phyloP scores from a whole-genome alignment of 177 flowering plant genomes.

The Telopea speciosissima region DNA sequence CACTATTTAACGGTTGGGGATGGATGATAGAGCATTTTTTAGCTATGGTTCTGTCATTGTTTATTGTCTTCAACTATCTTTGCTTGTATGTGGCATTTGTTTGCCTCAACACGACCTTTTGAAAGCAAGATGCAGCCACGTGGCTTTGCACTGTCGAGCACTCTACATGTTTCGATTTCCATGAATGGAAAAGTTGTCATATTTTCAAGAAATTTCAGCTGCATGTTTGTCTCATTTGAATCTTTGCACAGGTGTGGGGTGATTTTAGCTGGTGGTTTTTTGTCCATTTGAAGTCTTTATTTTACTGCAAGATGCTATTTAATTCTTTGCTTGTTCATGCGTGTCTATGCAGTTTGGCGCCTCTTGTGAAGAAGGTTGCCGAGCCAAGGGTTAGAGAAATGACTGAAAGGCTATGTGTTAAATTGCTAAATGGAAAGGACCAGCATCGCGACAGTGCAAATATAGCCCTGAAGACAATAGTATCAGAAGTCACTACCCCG shows the following conservation, averaged over 20 bases:
- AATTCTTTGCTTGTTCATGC: background rate
- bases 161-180: too few species aligned
- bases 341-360: constrained; percentile 65
- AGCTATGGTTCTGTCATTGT: background rate
- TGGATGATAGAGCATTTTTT: background rate
- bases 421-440: constrained; percentile 78
- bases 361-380: constrained; percentile 83
- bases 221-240: background rate
- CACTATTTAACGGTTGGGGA: background rate
- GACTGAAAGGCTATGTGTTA: constrained; percentile 69
- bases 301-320: constrained; percentile 1
- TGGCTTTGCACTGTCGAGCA: too few species aligned
- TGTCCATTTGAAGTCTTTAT: background rate
- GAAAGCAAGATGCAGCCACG: too few species aligned
- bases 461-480: constrained; percentile 91
- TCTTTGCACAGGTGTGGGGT: background rate
- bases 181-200: too few species aligned
- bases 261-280: background rate
- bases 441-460: constrained; percentile 91
- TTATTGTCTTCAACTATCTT: background rate
- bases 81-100: background rate
- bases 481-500: constrained; percentile 62
- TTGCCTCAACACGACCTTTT: background rate
- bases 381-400: constrained; percentile 78
- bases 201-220: background rate